Conservation (phyloP, 2,329 filamentous ascomycete species). For the Pseudomassariella vexata region DNA sequence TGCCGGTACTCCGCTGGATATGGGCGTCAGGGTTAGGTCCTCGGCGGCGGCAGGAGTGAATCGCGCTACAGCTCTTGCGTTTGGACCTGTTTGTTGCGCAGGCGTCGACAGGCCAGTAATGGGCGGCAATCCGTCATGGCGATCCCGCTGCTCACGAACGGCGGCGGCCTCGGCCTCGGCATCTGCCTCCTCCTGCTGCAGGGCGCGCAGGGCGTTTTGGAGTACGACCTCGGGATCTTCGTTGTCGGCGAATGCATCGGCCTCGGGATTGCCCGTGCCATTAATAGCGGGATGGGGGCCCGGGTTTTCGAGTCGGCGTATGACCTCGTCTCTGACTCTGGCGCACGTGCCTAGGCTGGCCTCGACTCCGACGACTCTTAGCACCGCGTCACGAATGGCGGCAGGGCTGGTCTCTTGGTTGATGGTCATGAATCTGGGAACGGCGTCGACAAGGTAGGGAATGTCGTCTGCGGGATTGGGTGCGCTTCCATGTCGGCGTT, state of each 20-base stretch:
- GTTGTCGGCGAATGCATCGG: slow-evolving; percentile 29
- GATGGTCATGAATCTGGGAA: slow-evolving; percentile 55
- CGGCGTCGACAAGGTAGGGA: slow-evolving; percentile 53
- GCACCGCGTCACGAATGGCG: slow-evolving; percentile 51
- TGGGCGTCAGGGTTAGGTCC: slow-evolving; percentile 47
- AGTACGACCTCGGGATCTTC: slow-evolving; percentile 54
- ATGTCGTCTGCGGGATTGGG: slow-evolving; percentile 50
- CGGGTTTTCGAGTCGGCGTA: slow-evolving; percentile 35
- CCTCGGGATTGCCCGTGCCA: slow-evolving; percentile 15
- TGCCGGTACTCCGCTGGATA: slow-evolving; percentile 42
- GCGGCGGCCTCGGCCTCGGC: slow-evolving; percentile 52
- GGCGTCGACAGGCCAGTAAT: slow-evolving; percentile 22
- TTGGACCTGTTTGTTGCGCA: slow-evolving; percentile 9
- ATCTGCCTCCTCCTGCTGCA: slow-evolving; percentile 54
- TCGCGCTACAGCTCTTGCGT: slow-evolving; percentile 11
- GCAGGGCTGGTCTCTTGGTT: slow-evolving; percentile 53
- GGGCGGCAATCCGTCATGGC: slow-evolving; percentile 33
- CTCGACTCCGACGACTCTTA: slow-evolving; percentile 50
- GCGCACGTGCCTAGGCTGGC: slow-evolving; percentile 47
- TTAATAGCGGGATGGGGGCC: slow-evolving; percentile 21
- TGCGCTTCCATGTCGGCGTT: slow-evolving; percentile 45
- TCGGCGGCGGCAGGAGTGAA: slow-evolving; percentile 24
- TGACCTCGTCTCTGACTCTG: slow-evolving; percentile 52
- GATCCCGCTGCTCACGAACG: slow-evolving; percentile 46
- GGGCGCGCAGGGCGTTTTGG: slow-evolving; percentile 52